Evolutionary conservation across 495 filamentous ascomycete genomes (phyloP).

Genomic region (Penicillium pulvis): DNA sequence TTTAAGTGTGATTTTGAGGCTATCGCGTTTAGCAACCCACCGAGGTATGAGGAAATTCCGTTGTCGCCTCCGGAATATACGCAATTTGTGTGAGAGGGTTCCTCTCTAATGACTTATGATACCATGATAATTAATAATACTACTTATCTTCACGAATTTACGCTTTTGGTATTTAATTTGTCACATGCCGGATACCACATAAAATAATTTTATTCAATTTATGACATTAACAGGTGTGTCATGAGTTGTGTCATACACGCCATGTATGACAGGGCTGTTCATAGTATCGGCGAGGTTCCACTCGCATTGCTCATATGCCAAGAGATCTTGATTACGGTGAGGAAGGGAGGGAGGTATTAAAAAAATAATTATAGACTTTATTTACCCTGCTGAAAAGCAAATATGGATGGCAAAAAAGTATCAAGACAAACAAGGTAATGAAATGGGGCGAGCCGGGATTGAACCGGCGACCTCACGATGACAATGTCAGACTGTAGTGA

Average conservation of each 20-base stretch:
- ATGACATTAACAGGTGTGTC: too few species aligned
- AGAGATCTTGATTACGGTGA: too few species aligned
- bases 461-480: background rate
- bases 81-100: background rate
- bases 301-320: too few species aligned
- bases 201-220: background rate
- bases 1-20: constrained; percentile 4
- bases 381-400: too few species aligned
- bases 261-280: too few species aligned
- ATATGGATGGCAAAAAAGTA: too few species aligned
- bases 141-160: background rate
- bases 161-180: too few species aligned
- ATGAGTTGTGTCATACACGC: too few species aligned
- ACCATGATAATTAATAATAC: background rate
- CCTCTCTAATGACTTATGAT: background rate
- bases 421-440: background rate
- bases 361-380: too few species aligned
- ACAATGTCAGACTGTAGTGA: background rate
- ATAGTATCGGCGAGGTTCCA: too few species aligned
- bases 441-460: background rate
- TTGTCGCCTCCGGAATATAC: constrained; percentile 5
- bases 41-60: constrained; percentile 4
- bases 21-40: background rate
- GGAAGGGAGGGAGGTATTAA: too few species aligned
- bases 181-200: too few species aligned